These are phyloP conservation scores for Skeletonema tropicum DNA, from an alignment of 108 stramenopile species.

Conservation along the genomic window DNA sequence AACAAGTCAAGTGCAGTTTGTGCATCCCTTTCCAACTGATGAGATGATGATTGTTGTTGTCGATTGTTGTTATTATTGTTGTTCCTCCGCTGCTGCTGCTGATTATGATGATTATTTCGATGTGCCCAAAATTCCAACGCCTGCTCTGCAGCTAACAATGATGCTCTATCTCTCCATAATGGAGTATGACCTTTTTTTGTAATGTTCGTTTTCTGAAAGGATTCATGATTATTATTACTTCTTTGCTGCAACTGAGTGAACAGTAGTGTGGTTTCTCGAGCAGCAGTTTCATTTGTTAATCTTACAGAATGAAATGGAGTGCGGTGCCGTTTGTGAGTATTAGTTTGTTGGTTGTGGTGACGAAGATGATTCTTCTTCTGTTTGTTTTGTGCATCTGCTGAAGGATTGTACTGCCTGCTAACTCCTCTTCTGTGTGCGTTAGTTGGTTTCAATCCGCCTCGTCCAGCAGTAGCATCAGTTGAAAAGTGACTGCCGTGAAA, in stretches of 20 bases:
- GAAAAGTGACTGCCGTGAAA: not conserved
- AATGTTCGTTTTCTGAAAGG: not conserved
- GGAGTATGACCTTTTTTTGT: not conserved
- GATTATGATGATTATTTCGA: slow-evolving; percentile 6
- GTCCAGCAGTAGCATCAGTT: not conserved
- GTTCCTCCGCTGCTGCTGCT: not conserved
- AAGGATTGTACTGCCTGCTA: not conserved
- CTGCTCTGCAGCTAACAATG: slow-evolving; percentile 23
- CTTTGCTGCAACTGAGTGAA: not conserved
- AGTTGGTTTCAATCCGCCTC: not conserved
- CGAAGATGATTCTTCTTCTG: not conserved
- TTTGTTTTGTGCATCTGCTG: slow-evolving; percentile 4
- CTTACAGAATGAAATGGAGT: slow-evolving; percentile 15
- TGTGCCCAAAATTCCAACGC: slow-evolving; percentile 45
- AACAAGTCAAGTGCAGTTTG: slow-evolving; percentile 25
- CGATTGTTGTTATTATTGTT: not conserved
- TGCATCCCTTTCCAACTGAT: slow-evolving; percentile 21
- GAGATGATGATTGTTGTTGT: not conserved
- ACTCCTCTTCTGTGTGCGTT: not conserved
- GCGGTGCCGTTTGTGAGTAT: not conserved
- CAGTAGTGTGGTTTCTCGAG: slow-evolving; percentile 13
- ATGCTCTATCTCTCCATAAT: slow-evolving; percentile 10
- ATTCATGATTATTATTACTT: too few species aligned
- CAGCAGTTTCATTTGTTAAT: slow-evolving; percentile 11
- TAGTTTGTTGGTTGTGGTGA: not conserved